Evolutionary conservation across 1,139 yeast genomes (phyloP).

Genomic region (Saccharomyces hybrid): DNA sequence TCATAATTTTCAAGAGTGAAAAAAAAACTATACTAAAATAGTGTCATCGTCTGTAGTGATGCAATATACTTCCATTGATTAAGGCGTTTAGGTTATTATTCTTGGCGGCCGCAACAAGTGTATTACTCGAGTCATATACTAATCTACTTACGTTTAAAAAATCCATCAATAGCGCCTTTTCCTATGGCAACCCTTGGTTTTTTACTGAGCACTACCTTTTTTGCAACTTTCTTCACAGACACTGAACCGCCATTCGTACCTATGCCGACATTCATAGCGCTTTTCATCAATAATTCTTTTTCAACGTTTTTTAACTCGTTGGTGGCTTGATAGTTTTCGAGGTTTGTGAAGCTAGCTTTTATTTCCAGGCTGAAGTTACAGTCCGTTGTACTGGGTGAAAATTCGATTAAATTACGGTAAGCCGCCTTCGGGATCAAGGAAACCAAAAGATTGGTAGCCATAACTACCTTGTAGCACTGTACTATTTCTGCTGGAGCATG

Average conservation of each 20-base stretch:
- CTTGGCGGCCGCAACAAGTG: too few relatives aligned
- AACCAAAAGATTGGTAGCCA: conserved; percentile 24
- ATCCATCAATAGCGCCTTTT: conserved; percentile 57
- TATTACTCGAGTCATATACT: too few relatives aligned
- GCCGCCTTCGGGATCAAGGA: conserved; percentile 24
- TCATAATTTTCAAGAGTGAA: neutral
- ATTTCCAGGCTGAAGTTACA: neutral
- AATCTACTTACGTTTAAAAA: conserved; percentile 36
- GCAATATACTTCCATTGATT: too few relatives aligned
- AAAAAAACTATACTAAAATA: neutral
- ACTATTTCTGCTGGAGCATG: conserved; percentile 18
- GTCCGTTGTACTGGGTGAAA: neutral
- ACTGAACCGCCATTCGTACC: conserved; percentile 4
- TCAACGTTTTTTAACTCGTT: conserved; percentile 13
- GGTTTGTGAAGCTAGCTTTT: neutral
- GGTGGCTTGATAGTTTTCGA: conserved; percentile 8
- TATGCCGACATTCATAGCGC: conserved; percentile 23
- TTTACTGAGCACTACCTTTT: conserved; percentile 7
- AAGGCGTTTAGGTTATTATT: too few relatives aligned
- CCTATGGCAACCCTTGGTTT: conserved; percentile 45
- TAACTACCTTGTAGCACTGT: conserved; percentile 13
- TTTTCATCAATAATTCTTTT: conserved; percentile 19
- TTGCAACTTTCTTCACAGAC: neutral
- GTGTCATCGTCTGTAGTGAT: too few relatives aligned
- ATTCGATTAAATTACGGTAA: conserved; percentile 13